Percentiles rank a stretch among this genome's conserved stretches.
These are phyloP conservation scores for Vachellia collinsii DNA, from an alignment of 306 rosid species.

Conservation along the genomic window DNA sequence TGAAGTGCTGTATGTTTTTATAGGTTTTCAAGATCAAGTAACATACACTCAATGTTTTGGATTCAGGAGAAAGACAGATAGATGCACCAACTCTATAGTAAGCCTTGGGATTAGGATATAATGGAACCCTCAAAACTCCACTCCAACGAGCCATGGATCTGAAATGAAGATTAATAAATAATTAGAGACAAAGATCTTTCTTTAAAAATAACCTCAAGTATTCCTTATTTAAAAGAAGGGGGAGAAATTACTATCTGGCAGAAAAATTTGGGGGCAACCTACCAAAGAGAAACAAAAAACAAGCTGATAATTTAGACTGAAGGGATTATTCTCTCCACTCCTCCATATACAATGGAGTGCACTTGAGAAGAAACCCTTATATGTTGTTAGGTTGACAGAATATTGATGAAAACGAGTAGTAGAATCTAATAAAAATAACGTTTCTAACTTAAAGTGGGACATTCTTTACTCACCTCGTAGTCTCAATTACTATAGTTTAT, in stretches of 20 bases:
- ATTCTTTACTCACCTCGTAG: too few species aligned
- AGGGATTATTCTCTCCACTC: neutral
- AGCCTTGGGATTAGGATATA: conserved; percentile 43
- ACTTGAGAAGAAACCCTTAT: neutral
- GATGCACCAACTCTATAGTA: conserved; percentile 78
- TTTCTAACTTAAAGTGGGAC: too few species aligned
- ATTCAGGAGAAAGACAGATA: conserved; percentile 65
- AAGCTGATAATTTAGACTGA: neutral
- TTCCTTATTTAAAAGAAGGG: neutral
- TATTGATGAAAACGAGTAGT: neutral
- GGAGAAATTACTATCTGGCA: neutral
- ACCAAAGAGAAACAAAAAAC: neutral
- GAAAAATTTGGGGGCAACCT: neutral
- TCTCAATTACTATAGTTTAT: too few species aligned
- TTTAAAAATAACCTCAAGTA: neutral
- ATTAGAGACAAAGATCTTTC: neutral
- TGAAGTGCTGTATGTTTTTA: neutral
- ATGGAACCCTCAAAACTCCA: conserved; percentile 76
- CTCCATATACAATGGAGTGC: neutral
- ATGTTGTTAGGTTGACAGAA: neutral
- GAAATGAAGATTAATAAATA: neutral
- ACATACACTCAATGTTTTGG: conserved; percentile 57
- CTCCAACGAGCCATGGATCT: conserved; percentile 79
- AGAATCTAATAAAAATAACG: too few species aligned
- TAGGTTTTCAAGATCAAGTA: conserved; percentile 22